These are phyloP conservation scores for Ophiosphaerella korrae DNA, from an alignment of 2,329 filamentous ascomycete genomes.

Conservation along the genomic window DNA sequence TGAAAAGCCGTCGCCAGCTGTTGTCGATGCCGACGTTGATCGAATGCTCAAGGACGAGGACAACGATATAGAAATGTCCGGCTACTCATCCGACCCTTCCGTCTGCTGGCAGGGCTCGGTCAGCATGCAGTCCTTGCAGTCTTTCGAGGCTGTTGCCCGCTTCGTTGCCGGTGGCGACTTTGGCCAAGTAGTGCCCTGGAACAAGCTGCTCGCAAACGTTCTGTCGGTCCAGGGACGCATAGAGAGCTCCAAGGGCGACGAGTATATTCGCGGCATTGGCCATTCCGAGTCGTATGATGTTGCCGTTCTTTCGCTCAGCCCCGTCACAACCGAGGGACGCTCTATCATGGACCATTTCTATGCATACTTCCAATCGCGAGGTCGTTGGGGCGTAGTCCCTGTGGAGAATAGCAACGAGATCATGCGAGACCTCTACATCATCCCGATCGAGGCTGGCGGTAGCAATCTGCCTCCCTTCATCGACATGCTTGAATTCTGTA, in stretches of 20 bases:
- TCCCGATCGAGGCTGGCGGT: constrained; percentile 78
- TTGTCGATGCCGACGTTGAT: constrained; percentile 87
- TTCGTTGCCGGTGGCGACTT: constrained; percentile 86
- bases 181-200: constrained; percentile 70
- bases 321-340: constrained; percentile 63
- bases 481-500: constrained; percentile 83
- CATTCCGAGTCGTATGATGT: constrained; percentile 85
- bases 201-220: constrained; percentile 71
- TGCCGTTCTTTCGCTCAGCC: constrained; percentile 73
- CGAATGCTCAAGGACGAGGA: constrained; percentile 83
- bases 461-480: constrained; percentile 79
- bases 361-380: constrained; percentile 81
- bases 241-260: constrained; percentile 78
- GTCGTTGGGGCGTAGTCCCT: constrained; percentile 81
- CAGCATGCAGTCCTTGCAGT: constrained; percentile 75
- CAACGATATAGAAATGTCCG: constrained; percentile 79
- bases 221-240: constrained; percentile 81
- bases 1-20: constrained; percentile 58
- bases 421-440: constrained; percentile 88
- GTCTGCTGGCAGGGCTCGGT: constrained; percentile 59
- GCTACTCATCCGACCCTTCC: constrained; percentile 69
- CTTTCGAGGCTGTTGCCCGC: constrained; percentile 77
- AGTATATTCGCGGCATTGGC: constrained; percentile 86
- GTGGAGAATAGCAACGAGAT: constrained; percentile 66
- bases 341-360: constrained; percentile 75